Evolutionary conservation across 2,329 filamentous ascomycete genomes (phyloP), one percentile per base, ranked within the genome.

Genomic region (Aspergillus pseudoterreus): DNA sequence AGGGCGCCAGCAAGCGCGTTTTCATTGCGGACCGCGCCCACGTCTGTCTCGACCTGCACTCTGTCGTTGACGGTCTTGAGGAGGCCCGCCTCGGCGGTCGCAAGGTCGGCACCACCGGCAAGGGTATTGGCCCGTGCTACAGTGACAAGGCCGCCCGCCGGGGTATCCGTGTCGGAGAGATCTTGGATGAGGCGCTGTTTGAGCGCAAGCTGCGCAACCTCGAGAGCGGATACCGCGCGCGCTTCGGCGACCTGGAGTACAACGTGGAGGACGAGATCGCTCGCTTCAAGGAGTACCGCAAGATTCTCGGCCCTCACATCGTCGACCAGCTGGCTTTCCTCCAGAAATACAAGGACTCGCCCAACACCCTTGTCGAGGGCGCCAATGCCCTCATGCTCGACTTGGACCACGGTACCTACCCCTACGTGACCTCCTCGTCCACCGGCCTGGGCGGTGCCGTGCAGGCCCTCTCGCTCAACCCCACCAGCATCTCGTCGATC

Each of bases 351-450:
- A 78, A 82, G 63, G 73, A 78, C 58, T 74, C 74, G 43, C 71
- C 77, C 43, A 77, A 78, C 59, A 82, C 83, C 55, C 75, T 85
- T 6, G 78, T 85, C 22, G 83, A 85, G 67, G 82, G 82, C 45
- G 82, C 82, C 45, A 84, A 86, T 59, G 82, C 82, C 9, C 73
- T 84, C 45, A 82, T 85, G 77, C 76, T 85, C 53, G 82, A 85
- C 57, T 68, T 77, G 53, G 76, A 78, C 51, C 75, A 81, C 63
- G 78, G 78, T 52, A 73, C 75, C 48, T 78, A 83, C 65, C 71
- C 76, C 51, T 76, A 74, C 57, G 72, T 77, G 53, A 76, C 76
- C 47, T 74, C 72, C 41, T 75, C 78, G 54, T 72, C 75, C 60
- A 71, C 75, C 47, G 75, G 75, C 52, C 66, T 78, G 10, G 75